Conservation (phyloP, 495 filamentous ascomycete genomes). For the Penicillium crystallinum region DNA sequence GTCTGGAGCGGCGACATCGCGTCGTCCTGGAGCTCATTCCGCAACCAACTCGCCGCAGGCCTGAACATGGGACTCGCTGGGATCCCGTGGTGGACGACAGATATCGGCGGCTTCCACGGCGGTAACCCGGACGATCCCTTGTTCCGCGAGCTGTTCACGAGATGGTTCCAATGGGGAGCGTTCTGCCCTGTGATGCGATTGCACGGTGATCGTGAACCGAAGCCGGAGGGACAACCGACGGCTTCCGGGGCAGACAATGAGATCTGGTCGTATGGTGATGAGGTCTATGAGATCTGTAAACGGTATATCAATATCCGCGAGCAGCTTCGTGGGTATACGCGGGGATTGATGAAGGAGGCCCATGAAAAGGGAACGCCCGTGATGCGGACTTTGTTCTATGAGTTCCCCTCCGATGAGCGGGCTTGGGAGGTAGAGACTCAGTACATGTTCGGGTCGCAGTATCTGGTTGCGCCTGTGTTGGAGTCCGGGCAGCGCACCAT, state of each 20-base stretch:
- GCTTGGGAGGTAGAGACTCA: slow-evolving; percentile 49
- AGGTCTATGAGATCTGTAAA: slow-evolving; percentile 52
- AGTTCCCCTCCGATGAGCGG: slow-evolving; percentile 45
- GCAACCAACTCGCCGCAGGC: slow-evolving; percentile 52
- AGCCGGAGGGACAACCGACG: slow-evolving; percentile 33
- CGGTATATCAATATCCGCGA: slow-evolving; percentile 51
- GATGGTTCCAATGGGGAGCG: slow-evolving; percentile 59
- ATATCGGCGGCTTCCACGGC: slow-evolving; percentile 58
- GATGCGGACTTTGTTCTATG: slow-evolving; percentile 53
- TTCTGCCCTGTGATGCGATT: slow-evolving; percentile 58
- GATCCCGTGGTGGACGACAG: slow-evolving; percentile 56
- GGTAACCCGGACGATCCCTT: slow-evolving; percentile 46
- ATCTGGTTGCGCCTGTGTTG: slow-evolving; percentile 49
- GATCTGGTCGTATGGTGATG: slow-evolving; percentile 54
- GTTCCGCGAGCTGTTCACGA: slow-evolving; percentile 53
- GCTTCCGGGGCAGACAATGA: slow-evolving; percentile 49
- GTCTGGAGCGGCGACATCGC: slow-evolving; percentile 58
- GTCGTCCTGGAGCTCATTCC: slow-evolving; percentile 49
- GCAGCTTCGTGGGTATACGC: slow-evolving; percentile 46
- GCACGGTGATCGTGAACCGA: slow-evolving; percentile 55
- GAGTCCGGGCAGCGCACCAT: slow-evolving; percentile 34
- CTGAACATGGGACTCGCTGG: slow-evolving; percentile 55
- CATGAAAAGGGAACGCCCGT: slow-evolving; percentile 51
- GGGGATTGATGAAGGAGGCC: slow-evolving; percentile 48
- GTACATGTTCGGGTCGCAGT: slow-evolving; percentile 52